Base-by-base conservation (phyloP, 202 grass and related monocot species). In the Panicum virgatum region DNA sequence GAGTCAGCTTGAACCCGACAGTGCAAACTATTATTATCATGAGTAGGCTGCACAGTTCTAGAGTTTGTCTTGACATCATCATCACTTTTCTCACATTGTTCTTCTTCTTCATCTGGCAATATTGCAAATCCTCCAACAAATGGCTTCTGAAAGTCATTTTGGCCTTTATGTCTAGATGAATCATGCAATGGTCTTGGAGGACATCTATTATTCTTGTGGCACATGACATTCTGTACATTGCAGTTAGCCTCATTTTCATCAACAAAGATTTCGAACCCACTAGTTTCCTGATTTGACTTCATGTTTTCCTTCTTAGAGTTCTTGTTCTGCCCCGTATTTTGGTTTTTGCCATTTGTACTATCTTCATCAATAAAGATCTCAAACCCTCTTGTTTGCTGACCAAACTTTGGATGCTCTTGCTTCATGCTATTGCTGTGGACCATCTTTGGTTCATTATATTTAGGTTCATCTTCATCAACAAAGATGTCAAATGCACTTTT, bases 291-390 rank as follows among this genome's bases (percentile, higher is more conserved):
- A 71, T 50, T 62, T 63, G 64, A 53, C 45, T 53, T 63, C 22
- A 13, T 27, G 76, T 84, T 80, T 74, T 80, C 66, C 46, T 72
- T 47, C 5, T 75, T 61, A 72, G 44, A 66, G 60, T 80, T 79
- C 50, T 30, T 79, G 26, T 62, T 80, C 29, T 36, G 67, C 23
- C 47, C 79, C 14, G 50, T 25, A 60, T 79, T 85, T 72, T 82
- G 46, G 37, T 62, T 36, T 12, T 66, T 65, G 38, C 13, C 37
- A 62, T 83, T 82, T 64, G 72, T 47, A 51, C 30, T 38, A 79
- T 92, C 86, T 44, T 87, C 88, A 74, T 96, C 90, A 52, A 89
- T 62, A 79, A 86, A 91, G 60, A 96, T 92, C 68, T 87, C 85
- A 89, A 96, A 91, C 20, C 76, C 88, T 85, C 83, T 66, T 62